Conservation (phyloP, 305 asterid genomes). For the Petunia hybrid region DNA sequence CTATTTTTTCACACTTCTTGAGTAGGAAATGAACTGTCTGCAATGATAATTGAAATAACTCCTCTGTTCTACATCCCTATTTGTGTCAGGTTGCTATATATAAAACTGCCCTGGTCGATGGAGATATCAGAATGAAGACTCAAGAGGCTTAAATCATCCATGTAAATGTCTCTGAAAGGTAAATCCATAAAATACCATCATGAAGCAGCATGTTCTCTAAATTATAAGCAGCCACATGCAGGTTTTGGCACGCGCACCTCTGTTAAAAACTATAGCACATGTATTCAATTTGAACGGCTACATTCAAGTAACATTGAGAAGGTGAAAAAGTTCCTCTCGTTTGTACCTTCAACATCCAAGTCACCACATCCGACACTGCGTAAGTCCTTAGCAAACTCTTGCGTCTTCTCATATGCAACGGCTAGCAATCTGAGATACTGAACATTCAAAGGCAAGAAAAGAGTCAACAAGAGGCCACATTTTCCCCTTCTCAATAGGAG, state of each 20-base stretch:
- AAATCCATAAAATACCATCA: neutral
- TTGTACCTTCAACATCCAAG: constrained; percentile 93
- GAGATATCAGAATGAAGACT: neutral
- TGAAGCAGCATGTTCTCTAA: constrained; percentile 14
- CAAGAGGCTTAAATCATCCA: neutral
- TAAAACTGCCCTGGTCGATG: neutral
- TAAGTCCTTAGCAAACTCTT: constrained; percentile 84
- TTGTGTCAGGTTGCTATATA: neutral
- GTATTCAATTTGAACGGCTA: neutral
- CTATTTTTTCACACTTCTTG: neutral
- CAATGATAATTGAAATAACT: neutral
- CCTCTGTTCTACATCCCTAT: neutral
- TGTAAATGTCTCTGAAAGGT: constrained; percentile 11
- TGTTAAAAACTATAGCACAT: neutral
- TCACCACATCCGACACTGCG: constrained; percentile 93
- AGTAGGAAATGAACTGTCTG: neutral
- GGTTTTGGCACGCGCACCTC: constrained; percentile 18
- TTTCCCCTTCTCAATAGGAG: constrained; percentile 10
- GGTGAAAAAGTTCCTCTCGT: neutral
- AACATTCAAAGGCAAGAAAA: constrained; percentile 40
- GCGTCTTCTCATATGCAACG: constrained; percentile 94
- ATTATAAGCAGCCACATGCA: constrained; percentile 8
- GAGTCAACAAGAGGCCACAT: constrained; percentile 4
- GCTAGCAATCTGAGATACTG: constrained; percentile 96
- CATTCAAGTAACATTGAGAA: neutral